Evolutionary conservation across 1,284 basidiomycete genomes (phyloP), one percentile per base, ranked within the genome.

Genomic region (Ustilago tritici): DNA sequence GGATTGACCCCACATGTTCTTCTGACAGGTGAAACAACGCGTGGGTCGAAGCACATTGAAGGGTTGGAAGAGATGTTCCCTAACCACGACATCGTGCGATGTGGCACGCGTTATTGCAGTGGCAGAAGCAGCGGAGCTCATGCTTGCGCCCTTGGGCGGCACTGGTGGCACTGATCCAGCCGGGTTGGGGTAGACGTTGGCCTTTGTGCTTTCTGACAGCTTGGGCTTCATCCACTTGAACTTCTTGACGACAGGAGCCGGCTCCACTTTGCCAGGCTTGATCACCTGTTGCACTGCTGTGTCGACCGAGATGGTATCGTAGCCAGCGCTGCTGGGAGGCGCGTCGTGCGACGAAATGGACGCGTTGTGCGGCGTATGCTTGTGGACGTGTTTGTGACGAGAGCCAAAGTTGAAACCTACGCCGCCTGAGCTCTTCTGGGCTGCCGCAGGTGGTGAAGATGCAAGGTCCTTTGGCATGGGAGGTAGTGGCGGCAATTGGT

Each of bases 1-100:
- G 61, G 95, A 94, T 43, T 95, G 92, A 6, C 96, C 96, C 95
- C 95, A 99, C 92, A 99, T 92, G 89, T 98, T 99, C 84, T 98
- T 97, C 46, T 92, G 92, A 85, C 96, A 99, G 65, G 96, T 92
- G 83, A 98, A 95, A 85, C 96, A 99, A 53, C 94, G 90, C 17
- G 93, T 92, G 65, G 97, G 93, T 38, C 95, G 90, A 70, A 99
- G 88, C 28, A 95, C 91, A 83, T 92, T 96, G 82, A 94, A 89
- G 72, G 93, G 94, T 85, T 95, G 93, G 89, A 98, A 98, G 69
- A 90, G 90, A 86, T 99, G 96, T 73, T 93, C 81, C 41, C 86
- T 79, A 15, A 78, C 70, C 38, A 78, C 76, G 15, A 78, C 55
- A 52, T 78, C 76, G 63, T 78, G 68, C 38, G 71, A 74, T 1